phyloP scores from a whole-genome alignment of 163 green algal genomes.

The Chloroidium sp. region DNA sequence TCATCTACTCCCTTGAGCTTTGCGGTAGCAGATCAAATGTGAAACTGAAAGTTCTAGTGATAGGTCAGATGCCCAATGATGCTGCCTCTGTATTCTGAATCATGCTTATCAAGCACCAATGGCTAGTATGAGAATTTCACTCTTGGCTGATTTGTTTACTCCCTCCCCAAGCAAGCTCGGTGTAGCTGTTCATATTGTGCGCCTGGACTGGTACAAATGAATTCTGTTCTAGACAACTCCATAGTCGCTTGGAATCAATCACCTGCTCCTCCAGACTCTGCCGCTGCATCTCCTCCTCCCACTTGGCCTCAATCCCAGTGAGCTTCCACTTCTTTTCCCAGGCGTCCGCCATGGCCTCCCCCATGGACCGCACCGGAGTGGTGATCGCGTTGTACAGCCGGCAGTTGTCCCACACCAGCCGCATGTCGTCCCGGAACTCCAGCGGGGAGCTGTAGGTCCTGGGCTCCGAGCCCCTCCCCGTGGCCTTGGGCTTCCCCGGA shows the following conservation, averaged over 20 bases:
- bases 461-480: not conserved
- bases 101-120: too few relatives aligned
- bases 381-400: slow-evolving; percentile 52
- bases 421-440: slow-evolving; percentile 67
- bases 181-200: not conserved
- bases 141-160: too few relatives aligned
- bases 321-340: slow-evolving; percentile 64
- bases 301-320: slow-evolving; percentile 39
- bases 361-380: slow-evolving; percentile 41
- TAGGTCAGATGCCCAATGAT: too few relatives aligned
- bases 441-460: slow-evolving; percentile 42
- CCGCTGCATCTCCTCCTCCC: slow-evolving; percentile 36
- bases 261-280: slow-evolving; percentile 16
- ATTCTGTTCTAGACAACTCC: not conserved
- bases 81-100: too few relatives aligned
- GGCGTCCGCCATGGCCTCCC: slow-evolving; percentile 45
- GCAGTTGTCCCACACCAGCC: slow-evolving; percentile 61
- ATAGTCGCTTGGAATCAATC: not conserved
- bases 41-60: too few relatives aligned
- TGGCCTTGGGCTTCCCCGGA: not conserved
- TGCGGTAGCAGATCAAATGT: too few relatives aligned
- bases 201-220: not conserved
- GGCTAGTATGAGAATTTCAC: too few relatives aligned
- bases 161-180: not conserved
- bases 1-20: too few relatives aligned